Evolutionary conservation across 805 yeast genomes (phyloP).

Genomic region (Candida nanaspora): DNA sequence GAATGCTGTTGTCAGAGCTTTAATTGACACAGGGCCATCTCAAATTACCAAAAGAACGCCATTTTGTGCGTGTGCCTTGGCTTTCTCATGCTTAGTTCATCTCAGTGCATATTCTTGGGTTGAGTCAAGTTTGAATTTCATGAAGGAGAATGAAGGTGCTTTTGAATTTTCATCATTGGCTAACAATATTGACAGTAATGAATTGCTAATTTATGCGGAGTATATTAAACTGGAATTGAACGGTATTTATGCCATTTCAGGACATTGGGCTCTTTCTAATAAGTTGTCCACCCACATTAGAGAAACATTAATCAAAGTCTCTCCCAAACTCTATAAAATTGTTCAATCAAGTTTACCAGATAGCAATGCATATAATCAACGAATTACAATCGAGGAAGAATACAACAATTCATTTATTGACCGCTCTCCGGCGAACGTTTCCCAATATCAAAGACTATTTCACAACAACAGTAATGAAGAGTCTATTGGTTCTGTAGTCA

Average conservation of each 20-base stretch:
- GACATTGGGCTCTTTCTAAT: constrained; percentile 45
- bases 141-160: constrained; percentile 6
- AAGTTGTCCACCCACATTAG: constrained; percentile 39
- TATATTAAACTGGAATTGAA: constrained; percentile 42
- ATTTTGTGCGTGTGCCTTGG: constrained; percentile 44
- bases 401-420: not conserved
- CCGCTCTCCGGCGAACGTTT: no score
- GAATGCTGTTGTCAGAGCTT: constrained; percentile 36
- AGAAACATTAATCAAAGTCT: constrained; percentile 35
- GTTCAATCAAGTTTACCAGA: constrained; percentile 27
- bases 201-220: constrained; percentile 37
- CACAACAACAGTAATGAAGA: no score
- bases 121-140: constrained; percentile 26
- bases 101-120: constrained; percentile 48
- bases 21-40: constrained; percentile 41
- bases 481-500: no score
- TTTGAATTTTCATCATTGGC: constrained; percentile 11
- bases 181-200: constrained; percentile 24
- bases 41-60: constrained; percentile 40
- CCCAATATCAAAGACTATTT: no score
- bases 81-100: constrained; percentile 45
- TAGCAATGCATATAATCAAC: not conserved
- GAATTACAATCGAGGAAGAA: not conserved
- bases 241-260: constrained; percentile 40
- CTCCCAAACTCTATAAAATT: constrained; percentile 33